These are phyloP conservation scores for Venturia asperata DNA, from an alignment of 2,329 filamentous ascomycete genomes.

Conservation along the genomic window DNA sequence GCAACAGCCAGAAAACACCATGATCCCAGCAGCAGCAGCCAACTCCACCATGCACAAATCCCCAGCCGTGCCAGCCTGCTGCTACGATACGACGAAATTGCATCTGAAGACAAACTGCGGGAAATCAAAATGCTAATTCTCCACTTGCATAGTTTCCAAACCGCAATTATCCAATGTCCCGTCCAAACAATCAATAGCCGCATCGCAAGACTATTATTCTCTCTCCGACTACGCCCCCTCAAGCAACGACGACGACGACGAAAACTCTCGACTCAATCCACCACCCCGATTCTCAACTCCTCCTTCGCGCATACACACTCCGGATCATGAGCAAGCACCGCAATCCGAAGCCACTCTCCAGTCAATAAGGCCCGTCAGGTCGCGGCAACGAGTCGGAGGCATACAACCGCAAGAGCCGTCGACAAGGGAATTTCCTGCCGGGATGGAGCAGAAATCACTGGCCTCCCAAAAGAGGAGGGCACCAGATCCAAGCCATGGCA, in stretches of 20 bases:
- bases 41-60: no score
- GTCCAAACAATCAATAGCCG: slow-evolving; percentile 42
- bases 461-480: slow-evolving; percentile 14
- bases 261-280: slow-evolving; percentile 8
- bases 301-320: slow-evolving; percentile 30
- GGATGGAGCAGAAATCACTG: slow-evolving; percentile 13
- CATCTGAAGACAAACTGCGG: neutral
- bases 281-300: slow-evolving; percentile 28
- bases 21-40: neutral
- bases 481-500: neutral
- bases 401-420: slow-evolving; percentile 21
- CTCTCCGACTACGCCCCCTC: slow-evolving; percentile 26
- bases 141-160: slow-evolving; percentile 20
- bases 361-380: slow-evolving; percentile 17
- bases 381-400: slow-evolving; percentile 1
- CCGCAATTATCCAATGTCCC: slow-evolving; percentile 35
- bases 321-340: slow-evolving; percentile 32
- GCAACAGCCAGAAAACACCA: neutral
- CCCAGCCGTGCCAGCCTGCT: no score
- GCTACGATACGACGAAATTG: neutral
- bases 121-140: neutral
- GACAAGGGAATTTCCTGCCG: slow-evolving; percentile 15
- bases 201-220: slow-evolving; percentile 46
- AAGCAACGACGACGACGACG: slow-evolving; percentile 6
- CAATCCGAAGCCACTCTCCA: slow-evolving; percentile 9